Percentiles rank a stretch among this genome's conserved stretches.
phyloP scores from a whole-genome alignment of 805 yeast species.

The Cyberlindnera suaveolens region DNA sequence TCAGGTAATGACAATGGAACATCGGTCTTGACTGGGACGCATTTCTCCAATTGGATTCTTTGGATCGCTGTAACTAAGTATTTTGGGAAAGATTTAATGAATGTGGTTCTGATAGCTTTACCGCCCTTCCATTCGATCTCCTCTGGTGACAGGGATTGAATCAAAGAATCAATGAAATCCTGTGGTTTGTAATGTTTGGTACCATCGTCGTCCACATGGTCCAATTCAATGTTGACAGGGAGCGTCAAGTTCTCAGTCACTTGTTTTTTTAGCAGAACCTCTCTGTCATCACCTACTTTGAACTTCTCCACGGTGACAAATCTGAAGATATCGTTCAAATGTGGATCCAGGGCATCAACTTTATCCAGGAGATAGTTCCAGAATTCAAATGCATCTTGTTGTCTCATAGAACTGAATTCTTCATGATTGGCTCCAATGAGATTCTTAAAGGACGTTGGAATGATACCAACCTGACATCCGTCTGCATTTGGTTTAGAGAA shows the following conservation, averaged over 20 bases:
- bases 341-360: conserved; percentile 41
- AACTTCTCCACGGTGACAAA: conserved; percentile 62
- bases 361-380: conserved; percentile 60
- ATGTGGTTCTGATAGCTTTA: conserved; percentile 23
- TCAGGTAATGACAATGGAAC: conserved; percentile 58
- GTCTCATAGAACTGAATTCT: conserved; percentile 82
- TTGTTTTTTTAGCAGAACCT: conserved; percentile 52
- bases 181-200: conserved; percentile 37
- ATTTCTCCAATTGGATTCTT: conserved; percentile 71
- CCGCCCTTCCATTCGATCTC: conserved; percentile 41
- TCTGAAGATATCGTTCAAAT: conserved; percentile 45
- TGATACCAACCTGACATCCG: conserved; percentile 65
- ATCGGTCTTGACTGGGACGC: conserved; percentile 83
- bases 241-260: conserved; percentile 60
- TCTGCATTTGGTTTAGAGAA: conserved; percentile 53
- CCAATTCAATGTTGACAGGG: conserved; percentile 41
- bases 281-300: conserved; percentile 39
- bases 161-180: conserved; percentile 36
- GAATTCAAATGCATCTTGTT: conserved; percentile 95
- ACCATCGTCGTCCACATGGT: conserved; percentile 36
- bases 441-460: conserved; percentile 70
- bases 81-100: conserved; percentile 63
- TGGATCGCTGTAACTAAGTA: conserved; percentile 66
- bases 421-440: conserved; percentile 71
- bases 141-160: conserved; percentile 49